Percentiles rank a stretch among this genome's conserved stretches.
These are phyloP conservation scores for Hymenoscyphus scutula DNA, from an alignment of 2,329 filamentous ascomycete genomes.

Conservation along the genomic window DNA sequence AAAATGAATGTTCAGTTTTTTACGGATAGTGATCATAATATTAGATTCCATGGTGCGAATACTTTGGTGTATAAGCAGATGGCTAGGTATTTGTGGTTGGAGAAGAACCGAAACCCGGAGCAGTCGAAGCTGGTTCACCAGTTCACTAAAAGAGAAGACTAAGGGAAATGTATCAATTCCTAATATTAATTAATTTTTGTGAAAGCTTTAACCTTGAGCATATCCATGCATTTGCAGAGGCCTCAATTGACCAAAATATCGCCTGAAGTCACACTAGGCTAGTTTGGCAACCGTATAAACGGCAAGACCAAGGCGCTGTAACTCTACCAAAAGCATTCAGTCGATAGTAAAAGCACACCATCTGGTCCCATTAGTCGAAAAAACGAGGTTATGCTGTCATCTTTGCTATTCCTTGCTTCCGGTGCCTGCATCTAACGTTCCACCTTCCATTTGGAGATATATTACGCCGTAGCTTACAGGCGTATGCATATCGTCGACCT, in stretches of 20 bases:
- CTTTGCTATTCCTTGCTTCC: not conserved
- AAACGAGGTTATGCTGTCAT: not conserved
- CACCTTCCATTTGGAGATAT: not conserved
- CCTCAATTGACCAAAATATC: too few relatives aligned
- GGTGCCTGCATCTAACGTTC: not conserved
- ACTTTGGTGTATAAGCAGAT: slow-evolving; percentile 62
- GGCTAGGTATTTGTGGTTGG: slow-evolving; percentile 57
- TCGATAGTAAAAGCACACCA: not conserved
- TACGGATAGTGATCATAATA: slow-evolving; percentile 63
- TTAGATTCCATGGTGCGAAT: slow-evolving; percentile 54
- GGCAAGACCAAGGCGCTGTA: too few relatives aligned
- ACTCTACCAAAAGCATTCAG: not conserved
- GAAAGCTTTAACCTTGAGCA: not conserved
- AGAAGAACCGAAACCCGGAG: slow-evolving; percentile 49
- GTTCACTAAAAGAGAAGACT: slow-evolving; percentile 17
- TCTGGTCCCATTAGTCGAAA: not conserved
- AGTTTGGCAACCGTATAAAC: too few relatives aligned
- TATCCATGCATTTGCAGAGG: not conserved
- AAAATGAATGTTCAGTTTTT: slow-evolving; percentile 65
- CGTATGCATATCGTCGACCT: not conserved
- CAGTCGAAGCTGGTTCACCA: slow-evolving; percentile 30
- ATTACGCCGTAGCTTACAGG: not conserved
- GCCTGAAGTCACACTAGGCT: too few relatives aligned
- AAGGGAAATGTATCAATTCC: not conserved
- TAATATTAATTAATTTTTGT: not conserved